Conservation (phyloP, 495 filamentous ascomycete species). For the Tuber umbilicatum region DNA sequence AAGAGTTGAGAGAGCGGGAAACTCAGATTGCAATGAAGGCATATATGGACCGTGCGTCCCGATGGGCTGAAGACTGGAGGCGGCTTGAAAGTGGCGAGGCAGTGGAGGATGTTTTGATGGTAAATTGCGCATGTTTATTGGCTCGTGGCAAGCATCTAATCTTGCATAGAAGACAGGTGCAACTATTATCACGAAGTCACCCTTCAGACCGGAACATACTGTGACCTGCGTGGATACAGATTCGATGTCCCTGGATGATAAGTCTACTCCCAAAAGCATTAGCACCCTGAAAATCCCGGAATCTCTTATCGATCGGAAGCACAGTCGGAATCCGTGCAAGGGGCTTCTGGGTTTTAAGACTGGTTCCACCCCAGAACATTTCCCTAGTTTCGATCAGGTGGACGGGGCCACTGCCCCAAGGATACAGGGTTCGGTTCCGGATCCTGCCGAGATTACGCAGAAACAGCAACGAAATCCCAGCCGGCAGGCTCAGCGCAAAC, state of each 20-base stretch:
- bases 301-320: slow-evolving; percentile 11
- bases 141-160: neutral
- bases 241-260: neutral
- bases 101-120: slow-evolving; percentile 27
- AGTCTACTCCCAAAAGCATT: slow-evolving; percentile 18
- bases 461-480: neutral
- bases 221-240: neutral
- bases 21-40: slow-evolving; percentile 14
- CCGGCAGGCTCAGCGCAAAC: neutral
- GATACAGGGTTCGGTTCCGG: neutral
- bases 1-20: slow-evolving; percentile 24
- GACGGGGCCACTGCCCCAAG: slow-evolving; percentile 11
- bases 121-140: neutral
- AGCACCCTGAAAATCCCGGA: slow-evolving; percentile 21
- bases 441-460: neutral
- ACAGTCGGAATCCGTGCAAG: neutral
- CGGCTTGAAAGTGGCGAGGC: slow-evolving; percentile 14
- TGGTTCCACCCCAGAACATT: neutral
- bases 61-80: slow-evolving; percentile 34
- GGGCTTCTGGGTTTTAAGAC: neutral
- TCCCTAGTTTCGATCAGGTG: neutral
- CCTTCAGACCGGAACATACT: neutral
- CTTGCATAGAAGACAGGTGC: neutral
- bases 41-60: slow-evolving; percentile 21
- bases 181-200: neutral